These are phyloP conservation scores for Cutaneotrichosporon arboriforme DNA, from an alignment of 1,284 basidiomycete genomes.

Conservation along the genomic window DNA sequence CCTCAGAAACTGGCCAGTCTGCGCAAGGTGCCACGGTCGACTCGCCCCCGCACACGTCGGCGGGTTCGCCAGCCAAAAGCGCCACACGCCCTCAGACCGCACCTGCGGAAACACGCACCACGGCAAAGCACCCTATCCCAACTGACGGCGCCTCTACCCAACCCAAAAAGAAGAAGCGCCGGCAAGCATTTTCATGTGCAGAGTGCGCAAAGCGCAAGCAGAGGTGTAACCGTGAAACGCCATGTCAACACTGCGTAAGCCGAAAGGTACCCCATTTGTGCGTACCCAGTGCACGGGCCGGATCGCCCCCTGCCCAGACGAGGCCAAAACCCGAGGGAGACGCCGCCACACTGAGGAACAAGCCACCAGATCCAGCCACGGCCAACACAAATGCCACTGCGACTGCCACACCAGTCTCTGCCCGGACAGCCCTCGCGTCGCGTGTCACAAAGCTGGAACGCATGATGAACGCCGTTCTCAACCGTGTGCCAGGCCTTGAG, in stretches of 20 bases:
- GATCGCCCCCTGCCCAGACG: conserved; percentile 1
- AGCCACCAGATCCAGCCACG: background rate
- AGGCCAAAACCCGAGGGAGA: conserved; percentile 8
- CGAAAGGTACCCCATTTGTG: conserved; percentile 40
- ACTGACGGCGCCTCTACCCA: conserved; percentile 5
- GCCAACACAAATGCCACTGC: background rate
- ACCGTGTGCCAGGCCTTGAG: conserved; percentile 32
- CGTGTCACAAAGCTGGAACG: conserved; percentile 28
- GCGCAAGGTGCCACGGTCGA: too few relatives aligned
- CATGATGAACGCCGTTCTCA: conserved; percentile 39
- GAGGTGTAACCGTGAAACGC: conserved; percentile 44
- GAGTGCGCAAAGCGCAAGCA: conserved; percentile 46
- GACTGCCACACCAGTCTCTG: background rate
- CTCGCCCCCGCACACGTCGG: too few relatives aligned
- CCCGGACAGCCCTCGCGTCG: background rate
- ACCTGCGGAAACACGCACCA: background rate
- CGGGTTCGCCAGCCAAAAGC: too few relatives aligned
- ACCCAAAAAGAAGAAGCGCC: conserved; percentile 43
- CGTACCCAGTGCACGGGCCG: conserved; percentile 20
- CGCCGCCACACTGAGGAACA: background rate
- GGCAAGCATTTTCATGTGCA: conserved; percentile 39
- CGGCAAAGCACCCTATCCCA: conserved; percentile 20
- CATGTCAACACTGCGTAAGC: conserved; percentile 43
- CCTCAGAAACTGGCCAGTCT: too few relatives aligned
- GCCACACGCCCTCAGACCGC: conserved; percentile 1